Evolutionary conservation across 1,284 basidiomycete species (phyloP).

Genomic region (Neolentinus lepideus): DNA sequence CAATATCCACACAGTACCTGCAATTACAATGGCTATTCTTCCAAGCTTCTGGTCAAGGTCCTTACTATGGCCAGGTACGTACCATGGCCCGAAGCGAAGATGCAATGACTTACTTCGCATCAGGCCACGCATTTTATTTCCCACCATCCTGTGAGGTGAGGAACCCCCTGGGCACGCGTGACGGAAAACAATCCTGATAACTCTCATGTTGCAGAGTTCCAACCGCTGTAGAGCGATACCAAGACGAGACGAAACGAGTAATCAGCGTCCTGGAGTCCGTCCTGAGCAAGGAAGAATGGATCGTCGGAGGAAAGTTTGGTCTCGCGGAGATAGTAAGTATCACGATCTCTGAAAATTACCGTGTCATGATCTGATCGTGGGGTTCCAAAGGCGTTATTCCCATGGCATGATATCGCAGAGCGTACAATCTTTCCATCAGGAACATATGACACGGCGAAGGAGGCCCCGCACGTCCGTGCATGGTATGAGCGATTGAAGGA

Average conservation of each 20-base stretch:
- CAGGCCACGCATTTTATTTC: background rate
- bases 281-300: conserved; percentile 12
- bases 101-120: background rate
- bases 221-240: conserved; percentile 22
- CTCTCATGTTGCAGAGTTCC: conserved; percentile 8
- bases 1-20: conserved; percentile 5
- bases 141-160: background rate
- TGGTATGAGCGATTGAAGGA: background rate
- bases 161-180: background rate
- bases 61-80: background rate
- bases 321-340: background rate
- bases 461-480: background rate
- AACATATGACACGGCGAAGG: background rate
- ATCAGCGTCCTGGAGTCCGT: conserved; percentile 22
- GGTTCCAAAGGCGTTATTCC: background rate
- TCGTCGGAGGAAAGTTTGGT: background rate
- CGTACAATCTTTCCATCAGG: background rate
- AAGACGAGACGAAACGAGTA: conserved; percentile 23
- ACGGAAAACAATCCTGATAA: background rate
- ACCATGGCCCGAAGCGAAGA: background rate
- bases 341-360: background rate
- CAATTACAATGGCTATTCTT: conserved; percentile 11
- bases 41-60: conserved; percentile 14
- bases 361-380: background rate
- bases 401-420: background rate